phyloP scores from a whole-genome alignment of 1,139 yeast genomes.

The Yamadazyma dushanensis region DNA sequence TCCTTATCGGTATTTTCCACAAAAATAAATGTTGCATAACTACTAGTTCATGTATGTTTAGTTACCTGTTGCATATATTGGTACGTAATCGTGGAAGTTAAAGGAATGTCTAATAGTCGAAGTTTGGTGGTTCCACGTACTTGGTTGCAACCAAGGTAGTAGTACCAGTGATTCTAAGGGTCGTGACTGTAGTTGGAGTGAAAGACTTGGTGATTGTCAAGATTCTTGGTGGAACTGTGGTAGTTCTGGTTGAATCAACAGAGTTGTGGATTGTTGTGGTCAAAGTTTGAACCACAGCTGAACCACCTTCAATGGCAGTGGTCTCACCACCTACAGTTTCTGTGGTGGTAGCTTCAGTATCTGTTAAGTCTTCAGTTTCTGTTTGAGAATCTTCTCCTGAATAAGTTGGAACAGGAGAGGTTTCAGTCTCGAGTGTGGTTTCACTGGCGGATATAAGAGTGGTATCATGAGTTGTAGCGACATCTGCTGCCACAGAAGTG shows the following conservation, averaged over 20 bases:
- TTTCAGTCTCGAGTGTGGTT: not conserved
- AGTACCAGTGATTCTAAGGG: conserved; percentile 14
- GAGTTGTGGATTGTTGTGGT: conserved; percentile 9
- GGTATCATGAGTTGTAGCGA: not conserved
- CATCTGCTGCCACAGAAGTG: not conserved
- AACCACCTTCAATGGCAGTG: not conserved
- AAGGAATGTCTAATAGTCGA: conserved; percentile 1
- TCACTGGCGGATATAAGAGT: not conserved
- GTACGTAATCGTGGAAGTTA: no score
- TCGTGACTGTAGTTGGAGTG: conserved; percentile 17
- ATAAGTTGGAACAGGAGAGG: not conserved
- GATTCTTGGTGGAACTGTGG: conserved; percentile 10
- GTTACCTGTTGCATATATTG: no score
- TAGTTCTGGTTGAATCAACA: conserved; percentile 11
- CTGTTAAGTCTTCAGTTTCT: not conserved
- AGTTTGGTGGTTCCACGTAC: conserved; percentile 14
- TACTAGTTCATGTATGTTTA: conserved; percentile 2
- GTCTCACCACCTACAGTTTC: conserved; percentile 3
- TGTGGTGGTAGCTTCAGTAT: not conserved
- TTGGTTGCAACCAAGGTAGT: conserved; percentile 16
- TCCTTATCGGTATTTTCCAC: no score
- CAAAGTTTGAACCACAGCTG: conserved; percentile 6
- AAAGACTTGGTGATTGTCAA: conserved; percentile 12
- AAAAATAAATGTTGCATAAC: no score
- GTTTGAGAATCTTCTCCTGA: no score